Evolutionary conservation across 1,139 yeast species (phyloP).

Genomic region (Blastobotrys indianensis): DNA sequence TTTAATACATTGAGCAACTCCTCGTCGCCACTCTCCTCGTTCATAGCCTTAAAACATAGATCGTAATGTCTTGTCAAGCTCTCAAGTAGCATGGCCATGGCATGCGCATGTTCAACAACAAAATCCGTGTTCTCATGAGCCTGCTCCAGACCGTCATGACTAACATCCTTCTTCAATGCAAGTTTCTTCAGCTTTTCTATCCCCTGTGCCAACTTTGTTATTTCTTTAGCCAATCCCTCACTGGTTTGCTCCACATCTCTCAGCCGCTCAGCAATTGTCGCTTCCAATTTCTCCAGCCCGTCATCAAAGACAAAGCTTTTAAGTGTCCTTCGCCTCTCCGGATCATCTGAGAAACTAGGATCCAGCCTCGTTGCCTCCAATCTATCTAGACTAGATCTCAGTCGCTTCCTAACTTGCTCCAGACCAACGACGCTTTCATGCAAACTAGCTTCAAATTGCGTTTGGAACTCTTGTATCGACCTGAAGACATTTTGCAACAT

Average conservation of each 20-base stretch:
- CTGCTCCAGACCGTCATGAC: slow-evolving; percentile 20
- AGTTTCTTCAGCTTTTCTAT: slow-evolving; percentile 19
- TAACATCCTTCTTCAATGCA: slow-evolving; percentile 16
- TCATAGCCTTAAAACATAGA: slow-evolving; percentile 48
- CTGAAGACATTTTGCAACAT: slow-evolving; percentile 19
- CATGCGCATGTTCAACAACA: slow-evolving; percentile 48
- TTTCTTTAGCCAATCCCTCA: slow-evolving; percentile 20
- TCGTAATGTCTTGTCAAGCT: slow-evolving; percentile 79
- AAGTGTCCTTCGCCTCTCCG: slow-evolving; percentile 23
- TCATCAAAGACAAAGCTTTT: slow-evolving; percentile 44
- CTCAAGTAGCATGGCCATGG: slow-evolving; percentile 61
- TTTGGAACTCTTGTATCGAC: slow-evolving; percentile 17
- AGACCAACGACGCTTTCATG: slow-evolving; percentile 23
- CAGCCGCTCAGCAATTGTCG: slow-evolving; percentile 23
- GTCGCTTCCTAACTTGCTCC: slow-evolving; percentile 27
- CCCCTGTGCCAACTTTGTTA: slow-evolving; percentile 40
- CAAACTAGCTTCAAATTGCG: slow-evolving; percentile 18
- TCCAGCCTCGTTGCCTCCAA: slow-evolving; percentile 33
- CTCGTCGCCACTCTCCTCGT: slow-evolving; percentile 17
- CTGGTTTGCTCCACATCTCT: not conserved
- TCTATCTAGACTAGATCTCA: slow-evolving; percentile 30
- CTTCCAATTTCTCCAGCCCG: slow-evolving; percentile 33
- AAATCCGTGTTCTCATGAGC: slow-evolving; percentile 26
- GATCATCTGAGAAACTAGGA: slow-evolving; percentile 24
- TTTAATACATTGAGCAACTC: slow-evolving; percentile 32